A percentile compares a stretch with the other conserved stretches of the same genome.
Conservation (phyloP, 2,329 filamentous ascomycete genomes). For the Boeremia exigua region DNA sequence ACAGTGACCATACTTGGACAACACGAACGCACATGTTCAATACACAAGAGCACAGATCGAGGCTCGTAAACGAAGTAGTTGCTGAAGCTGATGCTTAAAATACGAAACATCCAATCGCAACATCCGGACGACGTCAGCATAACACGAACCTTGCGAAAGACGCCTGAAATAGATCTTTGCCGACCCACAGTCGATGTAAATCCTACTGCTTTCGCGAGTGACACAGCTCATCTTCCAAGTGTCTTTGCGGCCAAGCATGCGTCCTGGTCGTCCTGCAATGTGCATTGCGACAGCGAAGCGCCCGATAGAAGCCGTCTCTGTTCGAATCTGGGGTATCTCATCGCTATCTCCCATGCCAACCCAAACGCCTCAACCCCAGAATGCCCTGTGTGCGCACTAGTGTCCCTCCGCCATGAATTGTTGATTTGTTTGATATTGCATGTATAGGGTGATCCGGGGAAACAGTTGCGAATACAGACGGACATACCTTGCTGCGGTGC, state of each 20-base stretch:
- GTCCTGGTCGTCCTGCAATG: conserved; percentile 1
- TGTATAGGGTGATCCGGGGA: neutral
- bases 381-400: neutral
- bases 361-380: conserved; percentile 2
- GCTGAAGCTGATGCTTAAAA: neutral
- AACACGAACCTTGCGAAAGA: conserved; percentile 15
- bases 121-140: conserved; percentile 12
- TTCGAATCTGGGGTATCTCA: conserved; percentile 9
- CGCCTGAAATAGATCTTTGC: conserved; percentile 19
- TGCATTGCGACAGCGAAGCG: neutral
- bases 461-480: neutral
- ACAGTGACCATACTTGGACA: neutral
- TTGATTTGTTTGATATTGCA: neutral
- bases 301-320: neutral
- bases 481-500: conserved; percentile 15
- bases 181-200: conserved; percentile 13
- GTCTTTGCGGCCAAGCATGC: conserved; percentile 13
- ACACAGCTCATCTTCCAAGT: conserved; percentile 13
- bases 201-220: conserved; percentile 11
- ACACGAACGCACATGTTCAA: neutral
- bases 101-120: conserved; percentile 13
- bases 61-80: neutral
- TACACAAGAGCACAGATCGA: neutral
- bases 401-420: too few species aligned
- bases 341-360: conserved; percentile 1